These are phyloP conservation scores for Pseudopyrenochaeta lycopersici DNA, from an alignment of 2,329 filamentous ascomycete species.

Conservation along the genomic window DNA sequence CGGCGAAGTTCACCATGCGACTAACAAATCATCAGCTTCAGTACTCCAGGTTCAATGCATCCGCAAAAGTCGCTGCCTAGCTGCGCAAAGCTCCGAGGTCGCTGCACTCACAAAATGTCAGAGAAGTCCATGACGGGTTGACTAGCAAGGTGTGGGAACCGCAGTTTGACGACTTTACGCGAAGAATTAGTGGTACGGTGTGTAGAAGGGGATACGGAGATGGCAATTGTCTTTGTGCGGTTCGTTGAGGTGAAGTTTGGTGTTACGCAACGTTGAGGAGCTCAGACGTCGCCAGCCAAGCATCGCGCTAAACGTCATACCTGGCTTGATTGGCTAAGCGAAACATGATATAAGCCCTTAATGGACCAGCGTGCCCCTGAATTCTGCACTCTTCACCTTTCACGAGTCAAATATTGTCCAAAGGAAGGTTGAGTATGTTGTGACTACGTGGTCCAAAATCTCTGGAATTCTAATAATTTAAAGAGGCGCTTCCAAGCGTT, in stretches of 20 bases:
- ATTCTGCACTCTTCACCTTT: too few relatives aligned
- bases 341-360: too few relatives aligned
- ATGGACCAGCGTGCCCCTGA: too few relatives aligned
- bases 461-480: too few relatives aligned
- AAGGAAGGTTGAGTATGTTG: too few relatives aligned
- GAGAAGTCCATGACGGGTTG: slow-evolving; percentile 80
- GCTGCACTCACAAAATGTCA: slow-evolving; percentile 80
- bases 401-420: too few relatives aligned
- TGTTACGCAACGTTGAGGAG: slow-evolving; percentile 15
- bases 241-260: slow-evolving; percentile 1
- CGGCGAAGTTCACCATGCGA: slow-evolving; percentile 91
- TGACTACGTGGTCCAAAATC: too few relatives aligned
- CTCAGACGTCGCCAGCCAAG: neutral
- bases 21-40: slow-evolving; percentile 58
- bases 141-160: slow-evolving; percentile 43
- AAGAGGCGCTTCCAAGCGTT: too few relatives aligned
- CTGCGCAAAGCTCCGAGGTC: slow-evolving; percentile 20
- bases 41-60: slow-evolving; percentile 9
- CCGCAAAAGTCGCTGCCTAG: slow-evolving; percentile 23
- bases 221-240: slow-evolving; percentile 7
- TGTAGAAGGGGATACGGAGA: slow-evolving; percentile 12
- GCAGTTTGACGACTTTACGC: slow-evolving; percentile 37
- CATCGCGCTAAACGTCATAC: slow-evolving; percentile 1
- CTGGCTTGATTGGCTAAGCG: neutral
- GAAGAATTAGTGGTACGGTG: slow-evolving; percentile 2